Conservation (phyloP, 148 eudicot genomes). For the Camellia japonica region DNA sequence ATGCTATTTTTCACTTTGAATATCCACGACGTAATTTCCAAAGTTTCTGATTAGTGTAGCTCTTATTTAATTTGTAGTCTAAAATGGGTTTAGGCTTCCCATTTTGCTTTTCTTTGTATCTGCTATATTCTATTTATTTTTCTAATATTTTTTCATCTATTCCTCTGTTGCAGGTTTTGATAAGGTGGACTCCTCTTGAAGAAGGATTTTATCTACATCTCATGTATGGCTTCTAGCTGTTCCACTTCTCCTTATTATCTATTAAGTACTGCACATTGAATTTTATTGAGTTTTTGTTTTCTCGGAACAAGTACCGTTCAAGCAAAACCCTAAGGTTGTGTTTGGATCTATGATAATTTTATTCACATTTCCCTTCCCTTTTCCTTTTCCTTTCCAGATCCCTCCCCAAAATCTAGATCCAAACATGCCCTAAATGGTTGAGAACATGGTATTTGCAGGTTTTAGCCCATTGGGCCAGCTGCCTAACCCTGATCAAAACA, state of each 20-base stretch:
- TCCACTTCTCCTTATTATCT: not conserved
- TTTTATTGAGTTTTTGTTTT: not conserved
- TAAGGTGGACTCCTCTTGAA: slow-evolving; percentile 64
- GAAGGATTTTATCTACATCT: slow-evolving; percentile 88
- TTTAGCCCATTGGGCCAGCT: not conserved
- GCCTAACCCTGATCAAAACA: not conserved
- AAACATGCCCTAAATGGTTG: not conserved
- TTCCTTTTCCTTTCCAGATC: too few relatives aligned
- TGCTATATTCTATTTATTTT: not conserved
- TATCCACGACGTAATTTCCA: slow-evolving; percentile 20
- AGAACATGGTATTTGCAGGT: not conserved
- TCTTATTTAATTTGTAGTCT: slow-evolving; percentile 5
- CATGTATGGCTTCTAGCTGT: slow-evolving; percentile 41
- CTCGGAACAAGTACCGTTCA: not conserved
- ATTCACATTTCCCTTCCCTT: too few relatives aligned
- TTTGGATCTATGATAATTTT: too few relatives aligned
- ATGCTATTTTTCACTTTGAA: slow-evolving; percentile 25
- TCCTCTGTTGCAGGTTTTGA: slow-evolving; percentile 47
- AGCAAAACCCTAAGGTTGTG: not conserved
- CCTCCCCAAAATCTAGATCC: too few relatives aligned
- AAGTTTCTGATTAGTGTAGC: slow-evolving; percentile 14
- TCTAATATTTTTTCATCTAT: not conserved
- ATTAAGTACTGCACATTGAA: not conserved
- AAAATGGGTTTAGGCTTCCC: not conserved
- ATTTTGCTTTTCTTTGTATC: not conserved